Conservation (phyloP, 768 basidiomycete genomes). For the Trametes coccinea region DNA sequence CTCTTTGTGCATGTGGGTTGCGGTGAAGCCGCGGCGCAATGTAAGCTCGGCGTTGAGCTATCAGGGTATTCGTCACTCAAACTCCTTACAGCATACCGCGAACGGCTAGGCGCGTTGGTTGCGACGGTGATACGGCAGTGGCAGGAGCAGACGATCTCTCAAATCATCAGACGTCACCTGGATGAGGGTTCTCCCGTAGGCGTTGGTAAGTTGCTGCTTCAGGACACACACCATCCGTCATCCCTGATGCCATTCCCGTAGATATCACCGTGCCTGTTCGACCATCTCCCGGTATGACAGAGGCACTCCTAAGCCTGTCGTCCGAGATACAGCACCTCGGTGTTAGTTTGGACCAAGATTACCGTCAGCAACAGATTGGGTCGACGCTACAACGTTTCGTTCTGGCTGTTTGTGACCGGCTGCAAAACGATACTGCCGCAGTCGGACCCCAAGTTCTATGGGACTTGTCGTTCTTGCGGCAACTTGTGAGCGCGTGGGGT, state of each 20-base stretch:
- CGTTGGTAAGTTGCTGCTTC: no score
- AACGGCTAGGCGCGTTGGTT: slow-evolving; percentile 42
- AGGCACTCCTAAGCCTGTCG: slow-evolving; percentile 55
- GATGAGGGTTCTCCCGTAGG: not conserved
- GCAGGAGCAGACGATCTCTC: slow-evolving; percentile 45
- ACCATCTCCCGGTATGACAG: slow-evolving; percentile 56
- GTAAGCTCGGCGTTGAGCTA: slow-evolving; percentile 32
- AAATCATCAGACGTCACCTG: slow-evolving; percentile 11
- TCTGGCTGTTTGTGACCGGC: not conserved
- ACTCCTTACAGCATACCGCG: slow-evolving; percentile 48
- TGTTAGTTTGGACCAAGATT: slow-evolving; percentile 38
- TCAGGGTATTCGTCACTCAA: not conserved
- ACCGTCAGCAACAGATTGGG: slow-evolving; percentile 1
- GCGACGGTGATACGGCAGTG: slow-evolving; percentile 52
- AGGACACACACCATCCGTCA: not conserved
- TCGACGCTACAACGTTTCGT: slow-evolving; percentile 26
- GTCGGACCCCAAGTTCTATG: slow-evolving; percentile 5
- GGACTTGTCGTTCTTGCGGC: slow-evolving; percentile 25
- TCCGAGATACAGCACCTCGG: slow-evolving; percentile 58
- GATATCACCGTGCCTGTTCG: slow-evolving; percentile 30
- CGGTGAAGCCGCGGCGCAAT: slow-evolving; percentile 34
- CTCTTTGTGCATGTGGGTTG: slow-evolving; percentile 50
- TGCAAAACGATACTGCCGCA: not conserved
- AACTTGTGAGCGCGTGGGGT: slow-evolving; percentile 18
- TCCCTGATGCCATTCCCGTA: not conserved